Base-by-base conservation (phyloP, 345 rosid species). In the Moricandia arvensis region DNA sequence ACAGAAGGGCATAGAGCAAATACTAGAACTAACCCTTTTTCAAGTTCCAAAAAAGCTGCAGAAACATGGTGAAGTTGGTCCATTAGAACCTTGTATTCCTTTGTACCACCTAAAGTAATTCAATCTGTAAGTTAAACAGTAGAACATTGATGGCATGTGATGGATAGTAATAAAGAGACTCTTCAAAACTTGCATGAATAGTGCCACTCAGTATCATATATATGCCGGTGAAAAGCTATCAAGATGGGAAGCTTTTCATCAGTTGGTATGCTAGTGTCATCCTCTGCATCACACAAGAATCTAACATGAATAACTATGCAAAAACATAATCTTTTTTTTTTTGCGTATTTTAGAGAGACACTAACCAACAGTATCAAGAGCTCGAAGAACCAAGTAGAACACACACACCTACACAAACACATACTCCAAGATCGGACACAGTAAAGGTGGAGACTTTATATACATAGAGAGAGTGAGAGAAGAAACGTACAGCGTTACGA, bases 301-400 rank as follows among this genome's bases (percentile, higher is more conserved):
- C 30, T 26, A 59, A 74, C 60, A 78, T 41, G 49, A 4, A 68
- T 4, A 66, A 33, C 69, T 68, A 27, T 17, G 21, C 38, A 15
- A 70, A 72, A 29, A 41, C 27, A 61, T 6, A 68, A 30, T 3
- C 16, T 4, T 31, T n/a, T n/a, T n/a, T n/a, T n/a, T n/a, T n/a
- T 13, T 43, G 24, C 26, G 31, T 59, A 69, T 33, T n/a, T 30
- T 43, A 1, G 58, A 65, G 59, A 49, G 31, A 73, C 54, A 87
- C 96, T 61, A 75, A 94, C 97, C 98, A 69, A 91, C 96, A 21
- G 98, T 94, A 68, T 94, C 98, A 45, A 94, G 97, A 63, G 97
- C 98, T 69, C 96, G 91, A 59, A 91, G 96, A 81, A 94, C 97
- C 88, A 94, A 78, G 81, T 91, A 91, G 79, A 94, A 91, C 66